These are phyloP conservation scores for Ensete glaucum DNA, from an alignment of 176 grass and related monocot genomes.

Conservation along the genomic window DNA sequence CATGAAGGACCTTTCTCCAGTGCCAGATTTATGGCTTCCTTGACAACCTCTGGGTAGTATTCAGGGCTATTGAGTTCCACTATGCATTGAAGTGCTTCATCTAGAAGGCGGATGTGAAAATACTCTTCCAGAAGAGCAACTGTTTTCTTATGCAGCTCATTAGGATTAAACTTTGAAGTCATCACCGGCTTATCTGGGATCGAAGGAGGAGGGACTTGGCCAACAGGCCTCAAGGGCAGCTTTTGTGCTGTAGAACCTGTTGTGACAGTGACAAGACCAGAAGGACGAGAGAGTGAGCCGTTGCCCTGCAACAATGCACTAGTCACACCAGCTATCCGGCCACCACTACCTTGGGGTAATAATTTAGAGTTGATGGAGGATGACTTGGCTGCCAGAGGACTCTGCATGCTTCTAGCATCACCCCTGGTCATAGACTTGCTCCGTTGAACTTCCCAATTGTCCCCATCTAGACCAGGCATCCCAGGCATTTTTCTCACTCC, in stretches of 20 bases:
- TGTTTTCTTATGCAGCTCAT: constrained; percentile 65
- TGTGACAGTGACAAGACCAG: constrained; percentile 15
- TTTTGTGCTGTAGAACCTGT: constrained; percentile 28
- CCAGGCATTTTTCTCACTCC: constrained; percentile 89
- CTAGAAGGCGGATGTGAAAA: constrained; percentile 58
- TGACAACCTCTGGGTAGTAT: constrained; percentile 75
- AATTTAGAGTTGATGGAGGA: constrained; percentile 49
- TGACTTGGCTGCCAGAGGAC: constrained; percentile 19
- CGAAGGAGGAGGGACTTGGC: constrained; percentile 27
- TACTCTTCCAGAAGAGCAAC: constrained; percentile 81
- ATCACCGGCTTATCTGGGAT: constrained; percentile 30
- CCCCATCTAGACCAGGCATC: constrained; percentile 78
- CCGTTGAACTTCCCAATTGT: constrained; percentile 87
- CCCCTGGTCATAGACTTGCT: constrained; percentile 75
- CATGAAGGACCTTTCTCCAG: constrained; percentile 60
- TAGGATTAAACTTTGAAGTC: constrained; percentile 27
- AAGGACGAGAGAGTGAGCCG: constrained; percentile 25
- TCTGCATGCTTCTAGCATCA: constrained; percentile 32
- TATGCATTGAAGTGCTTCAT: constrained; percentile 82
- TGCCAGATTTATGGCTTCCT: constrained; percentile 74
- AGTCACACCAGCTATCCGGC: constrained; percentile 53
- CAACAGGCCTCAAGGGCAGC: constrained; percentile 29
- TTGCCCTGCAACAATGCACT: constrained; percentile 45
- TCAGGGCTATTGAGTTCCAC: constrained; percentile 69
- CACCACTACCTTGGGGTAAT: constrained; percentile 65